Evolutionary conservation across 441 rosid species (phyloP).

Genomic region (Erodium trifolium): DNA sequence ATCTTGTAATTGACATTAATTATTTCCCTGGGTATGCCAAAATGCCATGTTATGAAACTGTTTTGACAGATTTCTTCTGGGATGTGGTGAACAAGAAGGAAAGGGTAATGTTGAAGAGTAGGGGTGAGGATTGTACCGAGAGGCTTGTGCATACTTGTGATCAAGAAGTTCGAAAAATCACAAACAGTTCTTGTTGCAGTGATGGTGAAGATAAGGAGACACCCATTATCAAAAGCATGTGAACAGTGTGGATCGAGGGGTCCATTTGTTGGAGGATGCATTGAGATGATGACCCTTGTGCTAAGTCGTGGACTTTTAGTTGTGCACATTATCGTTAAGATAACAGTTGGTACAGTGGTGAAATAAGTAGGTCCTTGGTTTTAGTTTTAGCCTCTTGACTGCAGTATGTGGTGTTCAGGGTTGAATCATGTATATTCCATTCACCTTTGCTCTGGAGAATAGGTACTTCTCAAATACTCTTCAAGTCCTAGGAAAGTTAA

Average conservation of each 20-base stretch:
- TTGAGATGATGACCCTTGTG: conserved; percentile 13
- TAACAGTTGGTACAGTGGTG: conserved; percentile 21
- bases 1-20: conserved; percentile 58
- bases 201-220: conserved; percentile 24
- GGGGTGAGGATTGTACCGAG: conserved; percentile 10
- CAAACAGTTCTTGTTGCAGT: conserved; percentile 19
- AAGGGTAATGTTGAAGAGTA: conserved; percentile 12
- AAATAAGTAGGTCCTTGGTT: conserved; percentile 26
- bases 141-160: conserved; percentile 16
- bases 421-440: conserved; percentile 34
- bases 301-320: conserved; percentile 2
- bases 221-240: conserved; percentile 8
- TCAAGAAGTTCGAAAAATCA: conserved; percentile 19
- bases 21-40: conserved; percentile 75
- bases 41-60: conserved; percentile 57
- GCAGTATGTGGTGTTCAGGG: conserved; percentile 25
- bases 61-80: conserved; percentile 55
- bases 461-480: conserved; percentile 29
- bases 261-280: conserved; percentile 16
- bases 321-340: conserved; percentile 17
- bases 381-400: conserved; percentile 31
- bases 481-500: conserved; percentile 28
- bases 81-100: conserved; percentile 28
- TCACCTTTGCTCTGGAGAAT: conserved; percentile 28
- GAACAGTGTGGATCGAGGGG: conserved; percentile 10